Base-by-base conservation (phyloP, 768 basidiomycete genomes). In the Lentinula sp. region DNA sequence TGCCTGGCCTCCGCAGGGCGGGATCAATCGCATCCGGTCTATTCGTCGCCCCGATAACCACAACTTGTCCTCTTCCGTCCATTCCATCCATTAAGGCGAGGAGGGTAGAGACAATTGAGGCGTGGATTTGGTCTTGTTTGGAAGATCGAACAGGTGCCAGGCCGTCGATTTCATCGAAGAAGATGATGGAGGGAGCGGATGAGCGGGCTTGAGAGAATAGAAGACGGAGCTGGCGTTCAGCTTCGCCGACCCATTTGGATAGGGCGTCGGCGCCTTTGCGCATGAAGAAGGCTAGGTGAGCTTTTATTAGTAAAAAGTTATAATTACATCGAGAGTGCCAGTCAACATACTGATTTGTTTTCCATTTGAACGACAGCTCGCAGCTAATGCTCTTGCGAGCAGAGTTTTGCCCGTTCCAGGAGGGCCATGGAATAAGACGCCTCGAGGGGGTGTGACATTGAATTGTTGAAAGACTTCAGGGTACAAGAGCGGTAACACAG, bases 161-260 rank as follows among this genome's bases (percentile, higher is more conserved):
- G 65, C 96, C 97, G 69, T 99, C 97, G 66, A 99, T 98, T 75
- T 99, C 97, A 70, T 99, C 97, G 71, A 99, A 98, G 78, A 99
- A 99, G 69, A 99, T 98, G 73, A 98, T 98, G 65, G 88, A 91
- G 0, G 97, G 96, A 68, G 98, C 96, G 56, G 85, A 89, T 57
- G 88, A 86, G 53, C 87, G 84, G 1, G 97, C 97, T 77, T 98
- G 96, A 65, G 98, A 96, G 71, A 99, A 99, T 13, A 98, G 80
- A 43, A 98, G 81, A 1, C 97, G 86, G 2, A 99, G 81, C 71
- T 98, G 96, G 1, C 97, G 86, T 70, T 98, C 97, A 5, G 97
- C 96, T 75, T 99, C 97, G 57, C 97, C 97, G 11, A 99, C 97
- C 96, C 96, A 99, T 76, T 99, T 99, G 6, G 94, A 95, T 32